These are phyloP conservation scores for Bolboschoenoplectus hybrid DNA, from an alignment of 202 grass and related monocot genomes.

Conservation along the genomic window DNA sequence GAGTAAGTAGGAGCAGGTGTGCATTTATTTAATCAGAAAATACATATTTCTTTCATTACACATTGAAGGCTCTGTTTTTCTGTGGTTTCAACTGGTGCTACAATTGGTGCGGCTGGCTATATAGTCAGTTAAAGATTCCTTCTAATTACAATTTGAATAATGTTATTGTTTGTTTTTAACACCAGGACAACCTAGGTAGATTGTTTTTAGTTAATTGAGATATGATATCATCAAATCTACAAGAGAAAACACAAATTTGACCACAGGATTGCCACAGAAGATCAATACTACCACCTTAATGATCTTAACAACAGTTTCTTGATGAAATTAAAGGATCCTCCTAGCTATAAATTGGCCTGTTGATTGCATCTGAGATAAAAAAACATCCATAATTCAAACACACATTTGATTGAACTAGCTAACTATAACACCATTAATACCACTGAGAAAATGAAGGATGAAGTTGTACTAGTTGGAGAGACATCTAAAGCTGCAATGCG, in stretches of 20 bases:
- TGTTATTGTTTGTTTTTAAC: too few relatives aligned
- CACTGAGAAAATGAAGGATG: conserved; percentile 47
- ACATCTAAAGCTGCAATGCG: conserved; percentile 46
- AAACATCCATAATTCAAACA: not conserved
- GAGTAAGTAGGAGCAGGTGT: conserved; percentile 41
- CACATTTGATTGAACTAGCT: not conserved
- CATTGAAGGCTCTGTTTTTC: not conserved
- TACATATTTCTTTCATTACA: conserved; percentile 4
- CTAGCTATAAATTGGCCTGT: conserved; percentile 31
- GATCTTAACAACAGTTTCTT: not conserved
- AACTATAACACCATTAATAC: not conserved
- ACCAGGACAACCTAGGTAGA: too few relatives aligned
- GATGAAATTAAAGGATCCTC: not conserved
- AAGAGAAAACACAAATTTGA: not conserved
- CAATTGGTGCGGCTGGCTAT: not conserved
- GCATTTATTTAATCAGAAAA: conserved; percentile 17
- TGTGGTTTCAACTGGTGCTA: not conserved
- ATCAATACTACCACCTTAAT: not conserved
- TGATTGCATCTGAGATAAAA: conserved; percentile 11
- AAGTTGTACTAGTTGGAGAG: conserved; percentile 48
- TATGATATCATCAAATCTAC: not conserved
- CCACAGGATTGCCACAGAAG: conserved; percentile 4
- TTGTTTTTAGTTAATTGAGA: not conserved
- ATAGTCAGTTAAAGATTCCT: not conserved
- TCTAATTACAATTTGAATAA: too few relatives aligned